Base-by-base conservation (phyloP, 225 moss, liverwort and hornwort species). In the Ulota crispa region DNA sequence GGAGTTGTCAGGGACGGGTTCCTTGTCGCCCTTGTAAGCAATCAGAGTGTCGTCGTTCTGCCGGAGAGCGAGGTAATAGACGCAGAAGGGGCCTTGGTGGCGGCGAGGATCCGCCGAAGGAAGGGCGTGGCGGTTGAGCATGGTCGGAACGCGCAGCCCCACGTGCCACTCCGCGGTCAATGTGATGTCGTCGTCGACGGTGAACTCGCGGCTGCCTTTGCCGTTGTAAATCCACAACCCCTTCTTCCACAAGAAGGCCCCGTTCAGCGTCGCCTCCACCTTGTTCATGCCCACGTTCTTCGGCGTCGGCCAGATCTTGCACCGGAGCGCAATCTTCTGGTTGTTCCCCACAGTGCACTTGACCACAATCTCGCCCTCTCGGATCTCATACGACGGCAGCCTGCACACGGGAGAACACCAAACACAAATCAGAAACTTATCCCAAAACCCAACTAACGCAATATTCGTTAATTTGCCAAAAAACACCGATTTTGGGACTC, bases 211-310 rank as follows among this genome's bases (percentile, higher is more conserved):
- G 70, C 77, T 86, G 84, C 88, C 82, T 60, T 56, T 86, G 21
- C 80, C 86, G n/a, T 90, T 90, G 84, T 84, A 90, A 77, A 80
- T 86, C 90, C 90, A 90, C 45, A 90, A 50, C 20, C 90, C 88
- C 75, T 90, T 90, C 82, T 90, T 90, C 90, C 90, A 90, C 71
- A 90, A 64, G 72, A 88, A 90, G 5, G 86, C 86, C 6, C 84
- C 86, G 21, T 90, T 90, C 14, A 84, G 47, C 31, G 90, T 82
- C 37, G 90, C 90, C 84, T 90, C 90, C 36, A 90, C 82, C 80
- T 90, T 90, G 53, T 90, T 90, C 86, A 90, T 75, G 75, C 90
- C 90, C 77, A 90, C 64, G 75, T 90, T 90, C 75, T 90, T 86
- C 26, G 86, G 86, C 27, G 88, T 90, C 45, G 90, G 90, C 90